Evolutionary conservation across 225 moss, liverwort and hornwort genomes (phyloP), one percentile per base, ranked within the genome.

Genomic region (Polytrichum commune): DNA sequence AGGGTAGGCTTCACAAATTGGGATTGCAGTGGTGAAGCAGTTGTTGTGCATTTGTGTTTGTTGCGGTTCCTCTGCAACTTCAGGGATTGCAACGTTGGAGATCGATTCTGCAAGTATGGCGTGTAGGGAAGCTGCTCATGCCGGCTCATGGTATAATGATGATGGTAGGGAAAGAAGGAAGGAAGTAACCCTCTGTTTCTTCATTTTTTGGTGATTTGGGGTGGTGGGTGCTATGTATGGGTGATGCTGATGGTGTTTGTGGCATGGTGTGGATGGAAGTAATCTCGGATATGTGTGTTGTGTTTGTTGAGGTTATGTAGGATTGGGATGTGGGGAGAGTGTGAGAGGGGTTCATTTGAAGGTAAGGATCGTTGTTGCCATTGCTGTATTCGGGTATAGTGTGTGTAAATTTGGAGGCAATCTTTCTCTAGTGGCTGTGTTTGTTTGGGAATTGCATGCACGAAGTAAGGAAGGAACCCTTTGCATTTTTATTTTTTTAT

Each of bases 141-240:
- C 93, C 9, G 96, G 96, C 56, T 84, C 92, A 63, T 96, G 96
- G 96, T 96, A 96, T 74, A 85, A 85, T 24, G 90, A 92, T 46
- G 81, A 93, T 74, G 90, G 96, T 93, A 87, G 19, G 46, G 10
- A 46, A 46, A 13, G 46, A 46, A 24, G 46, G 10, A 46, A 46
- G 46, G 46, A 10, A 46, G 46, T 46, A 46, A 46, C 16, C 13
- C 10, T 46, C 46, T 46, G 16, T 46, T 32, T 32, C 32, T 32
- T 8, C 32, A 32, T 32, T 32, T 6, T 30, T 32, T 29, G 5
- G 29, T n/a, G n/a, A 56, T 56, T 58, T 19, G 23, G 58, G 58
- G 60, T 60, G 16, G 23, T 60, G 3, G 60, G 30, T 10, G 27
- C 22, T 32, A 19, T 29, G 67, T 20, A 22, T 23, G 33, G 18